Conservation (phyloP, 225 moss, liverwort and hornwort species). For the Pseudoscleropodium purum region DNA sequence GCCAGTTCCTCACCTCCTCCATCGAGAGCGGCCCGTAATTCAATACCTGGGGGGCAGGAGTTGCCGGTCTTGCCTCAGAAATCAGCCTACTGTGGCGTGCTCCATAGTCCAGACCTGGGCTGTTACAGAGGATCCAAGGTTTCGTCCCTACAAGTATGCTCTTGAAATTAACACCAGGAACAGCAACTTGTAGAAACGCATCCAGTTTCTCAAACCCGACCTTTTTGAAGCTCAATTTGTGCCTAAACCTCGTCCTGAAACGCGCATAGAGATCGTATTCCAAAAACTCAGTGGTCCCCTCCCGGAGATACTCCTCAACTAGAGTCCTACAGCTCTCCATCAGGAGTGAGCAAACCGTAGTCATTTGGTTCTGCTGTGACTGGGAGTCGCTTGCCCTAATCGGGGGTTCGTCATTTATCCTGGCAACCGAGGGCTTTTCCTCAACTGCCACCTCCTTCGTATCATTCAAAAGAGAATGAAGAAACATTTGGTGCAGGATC, state of each 20-base stretch:
- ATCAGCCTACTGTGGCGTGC: neutral
- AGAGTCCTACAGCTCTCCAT: slow-evolving; percentile 6
- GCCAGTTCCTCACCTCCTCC: slow-evolving; percentile 35
- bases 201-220: slow-evolving; percentile 9
- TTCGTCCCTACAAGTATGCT: neutral
- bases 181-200: slow-evolving; percentile 9
- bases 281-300: slow-evolving; percentile 8
- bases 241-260: slow-evolving; percentile 7
- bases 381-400: neutral
- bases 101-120: neutral
- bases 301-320: slow-evolving; percentile 11
- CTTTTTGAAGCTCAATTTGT: neutral
- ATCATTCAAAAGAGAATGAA: neutral
- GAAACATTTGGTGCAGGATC: slow-evolving; percentile 6
- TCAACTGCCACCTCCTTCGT: neutral
- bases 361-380: neutral
- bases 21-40: neutral
- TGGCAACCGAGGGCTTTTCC: neutral
- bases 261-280: neutral
- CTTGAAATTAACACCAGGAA: slow-evolving; percentile 11
- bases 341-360: neutral
- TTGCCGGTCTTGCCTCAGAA: neutral
- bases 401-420: neutral
- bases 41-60: neutral
- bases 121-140: slow-evolving; percentile 10